phyloP scores from a whole-genome alignment of 2,329 filamentous ascomycete genomes.

The Phialocephala subalpina region DNA sequence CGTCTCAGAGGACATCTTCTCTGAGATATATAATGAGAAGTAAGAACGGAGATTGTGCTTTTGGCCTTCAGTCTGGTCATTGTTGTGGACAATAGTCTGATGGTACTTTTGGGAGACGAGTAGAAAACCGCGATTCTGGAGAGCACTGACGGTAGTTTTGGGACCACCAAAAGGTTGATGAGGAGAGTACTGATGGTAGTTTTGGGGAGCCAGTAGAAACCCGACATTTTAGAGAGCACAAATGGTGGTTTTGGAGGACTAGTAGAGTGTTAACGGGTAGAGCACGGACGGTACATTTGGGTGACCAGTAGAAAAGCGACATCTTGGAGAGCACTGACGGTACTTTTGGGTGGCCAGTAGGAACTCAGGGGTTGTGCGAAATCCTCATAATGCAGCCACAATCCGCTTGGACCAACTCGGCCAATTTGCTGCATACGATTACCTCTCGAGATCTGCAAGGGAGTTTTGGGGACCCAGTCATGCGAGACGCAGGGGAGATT shows the following conservation, averaged over 20 bases:
- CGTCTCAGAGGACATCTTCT: background rate
- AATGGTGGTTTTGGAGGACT: too few relatives aligned
- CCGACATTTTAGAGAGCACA: too few relatives aligned
- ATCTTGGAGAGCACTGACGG: too few relatives aligned
- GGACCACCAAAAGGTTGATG: too few relatives aligned
- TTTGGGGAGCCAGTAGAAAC: too few relatives aligned
- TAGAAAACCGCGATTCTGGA: background rate
- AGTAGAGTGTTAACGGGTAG: too few relatives aligned
- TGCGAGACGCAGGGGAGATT: background rate
- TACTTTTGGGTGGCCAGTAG: too few relatives aligned
- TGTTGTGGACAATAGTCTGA: background rate
- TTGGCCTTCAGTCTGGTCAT: background rate
- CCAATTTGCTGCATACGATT: background rate
- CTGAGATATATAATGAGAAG: background rate
- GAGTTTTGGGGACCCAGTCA: background rate
- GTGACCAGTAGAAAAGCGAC: too few relatives aligned
- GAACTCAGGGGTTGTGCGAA: too few relatives aligned
- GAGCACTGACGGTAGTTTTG: background rate
- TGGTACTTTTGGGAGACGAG: conserved; percentile 14
- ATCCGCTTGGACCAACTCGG: background rate
- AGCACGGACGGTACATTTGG: too few relatives aligned
- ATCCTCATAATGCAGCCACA: too few relatives aligned
- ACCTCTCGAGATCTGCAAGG: background rate
- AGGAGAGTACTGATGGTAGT: too few relatives aligned
- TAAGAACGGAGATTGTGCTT: background rate